Evolutionary conservation across 164 flowering plant species (phyloP).

Genomic region (Chimonanthus praecox): DNA sequence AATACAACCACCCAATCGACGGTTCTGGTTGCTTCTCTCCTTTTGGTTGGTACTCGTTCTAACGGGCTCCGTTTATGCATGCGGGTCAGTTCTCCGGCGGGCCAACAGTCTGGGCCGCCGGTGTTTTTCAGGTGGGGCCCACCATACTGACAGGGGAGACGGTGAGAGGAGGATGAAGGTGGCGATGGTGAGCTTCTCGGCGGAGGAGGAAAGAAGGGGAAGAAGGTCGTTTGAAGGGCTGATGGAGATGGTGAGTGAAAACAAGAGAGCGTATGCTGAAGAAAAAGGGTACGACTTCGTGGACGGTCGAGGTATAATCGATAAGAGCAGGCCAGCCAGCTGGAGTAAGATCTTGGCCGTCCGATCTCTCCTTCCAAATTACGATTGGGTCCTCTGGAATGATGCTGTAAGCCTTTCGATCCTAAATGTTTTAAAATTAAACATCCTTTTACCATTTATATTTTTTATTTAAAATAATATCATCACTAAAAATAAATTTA

Average conservation of each 20-base stretch:
- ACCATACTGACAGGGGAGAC: neutral
- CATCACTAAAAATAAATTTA: too few species aligned
- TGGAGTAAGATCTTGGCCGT: slow-evolving; percentile 22
- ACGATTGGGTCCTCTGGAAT: slow-evolving; percentile 22
- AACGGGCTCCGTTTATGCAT: slow-evolving; percentile 3
- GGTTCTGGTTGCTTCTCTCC: slow-evolving; percentile 5
- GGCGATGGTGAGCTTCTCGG: slow-evolving; percentile 17
- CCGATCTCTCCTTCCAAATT: slow-evolving; percentile 3
- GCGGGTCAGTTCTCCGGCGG: slow-evolving; percentile 10
- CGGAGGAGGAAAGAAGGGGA: neutral
- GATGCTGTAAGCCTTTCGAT: slow-evolving; percentile 12
- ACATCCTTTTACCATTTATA: too few species aligned
- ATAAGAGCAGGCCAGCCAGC: slow-evolving; percentile 15
- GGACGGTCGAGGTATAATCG: slow-evolving; percentile 8
- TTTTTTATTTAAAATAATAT: too few species aligned
- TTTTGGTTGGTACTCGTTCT: neutral
- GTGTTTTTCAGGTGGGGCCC: neutral
- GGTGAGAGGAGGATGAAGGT: slow-evolving; percentile 1
- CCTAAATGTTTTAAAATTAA: too few species aligned
- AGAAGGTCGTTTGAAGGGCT: slow-evolving; percentile 9
- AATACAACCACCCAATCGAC: neutral
- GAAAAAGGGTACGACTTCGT: slow-evolving; percentile 13
- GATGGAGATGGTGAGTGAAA: slow-evolving; percentile 12
- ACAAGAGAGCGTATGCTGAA: slow-evolving; percentile 14
- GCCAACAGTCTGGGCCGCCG: slow-evolving; percentile 18